A percentile compares a stretch with the other conserved stretches of the same genome.
phyloP scores from a whole-genome alignment of 768 basidiomycete genomes.

The Russula brevipes region DNA sequence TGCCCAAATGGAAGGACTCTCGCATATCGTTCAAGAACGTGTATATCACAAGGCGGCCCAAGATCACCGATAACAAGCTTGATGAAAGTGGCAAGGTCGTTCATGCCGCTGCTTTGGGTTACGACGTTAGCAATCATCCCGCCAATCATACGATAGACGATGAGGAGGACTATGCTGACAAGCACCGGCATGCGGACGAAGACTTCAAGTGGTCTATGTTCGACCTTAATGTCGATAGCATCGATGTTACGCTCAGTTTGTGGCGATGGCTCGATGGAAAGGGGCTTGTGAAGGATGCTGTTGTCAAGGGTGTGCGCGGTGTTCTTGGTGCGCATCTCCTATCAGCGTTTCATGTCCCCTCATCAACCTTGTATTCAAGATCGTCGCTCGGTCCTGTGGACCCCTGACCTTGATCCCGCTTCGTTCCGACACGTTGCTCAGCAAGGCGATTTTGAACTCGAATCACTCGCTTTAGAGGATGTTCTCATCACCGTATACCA shows the following conservation, averaged over 20 bases:
- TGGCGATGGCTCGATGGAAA: slow-evolving; percentile 94
- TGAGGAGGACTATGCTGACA: slow-evolving; percentile 38
- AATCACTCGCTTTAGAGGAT: slow-evolving; percentile 86
- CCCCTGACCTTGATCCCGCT: slow-evolving; percentile 76
- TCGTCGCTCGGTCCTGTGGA: slow-evolving; percentile 80
- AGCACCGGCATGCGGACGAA: slow-evolving; percentile 38
- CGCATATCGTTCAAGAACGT: slow-evolving; percentile 96
- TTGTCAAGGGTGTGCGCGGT: slow-evolving; percentile 90
- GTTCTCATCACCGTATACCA: slow-evolving; percentile 93
- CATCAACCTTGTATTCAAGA: slow-evolving; percentile 44
- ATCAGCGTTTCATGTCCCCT: neutral
- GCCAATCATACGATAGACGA: slow-evolving; percentile 64
- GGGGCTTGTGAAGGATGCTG: slow-evolving; percentile 85
- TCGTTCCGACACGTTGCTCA: slow-evolving; percentile 67
- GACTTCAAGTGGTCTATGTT: slow-evolving; percentile 83
- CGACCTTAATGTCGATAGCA: slow-evolving; percentile 88
- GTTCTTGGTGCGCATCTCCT: slow-evolving; percentile 59
- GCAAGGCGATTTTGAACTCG: slow-evolving; percentile 88
- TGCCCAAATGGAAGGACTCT: slow-evolving; percentile 96
- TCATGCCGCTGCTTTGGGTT: slow-evolving; percentile 53
- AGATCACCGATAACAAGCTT: neutral
- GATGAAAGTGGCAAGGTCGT: slow-evolving; percentile 35
- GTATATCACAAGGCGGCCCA: slow-evolving; percentile 79
- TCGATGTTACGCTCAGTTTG: slow-evolving; percentile 91
- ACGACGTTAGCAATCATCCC: slow-evolving; percentile 74